Percentiles rank a stretch among this genome's conserved stretches.
These are phyloP conservation scores for Metschnikowia colocasiae DNA, from an alignment of 805 yeast genomes.

Conservation along the genomic window DNA sequence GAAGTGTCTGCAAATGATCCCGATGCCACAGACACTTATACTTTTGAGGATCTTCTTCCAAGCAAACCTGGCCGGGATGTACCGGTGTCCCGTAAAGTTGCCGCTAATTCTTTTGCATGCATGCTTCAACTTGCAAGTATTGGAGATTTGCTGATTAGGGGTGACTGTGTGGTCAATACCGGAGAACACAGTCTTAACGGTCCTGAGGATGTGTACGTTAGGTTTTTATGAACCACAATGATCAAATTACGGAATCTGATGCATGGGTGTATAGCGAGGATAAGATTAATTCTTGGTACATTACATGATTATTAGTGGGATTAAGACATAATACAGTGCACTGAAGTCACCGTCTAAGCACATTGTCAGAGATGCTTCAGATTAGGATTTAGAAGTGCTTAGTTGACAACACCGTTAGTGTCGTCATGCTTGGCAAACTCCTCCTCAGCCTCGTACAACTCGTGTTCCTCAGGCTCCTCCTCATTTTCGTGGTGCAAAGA, in stretches of 20 bases:
- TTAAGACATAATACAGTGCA: conserved; percentile 2
- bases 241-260: too few relatives aligned
- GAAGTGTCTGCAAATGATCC: neutral
- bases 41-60: conserved; percentile 14
- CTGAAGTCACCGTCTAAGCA: conserved; percentile 1
- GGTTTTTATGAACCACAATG: neutral
- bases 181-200: neutral
- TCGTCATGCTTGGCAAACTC: conserved; percentile 41
- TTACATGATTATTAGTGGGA: conserved; percentile 1
- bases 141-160: neutral
- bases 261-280: too few relatives aligned
- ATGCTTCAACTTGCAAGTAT: conserved; percentile 15
- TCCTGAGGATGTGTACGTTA: neutral
- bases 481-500: conserved; percentile 68
- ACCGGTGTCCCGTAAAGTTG: conserved; percentile 10
- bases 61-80: conserved; percentile 3
- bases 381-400: conserved; percentile 8
- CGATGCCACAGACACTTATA: neutral
- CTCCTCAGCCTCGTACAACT: conserved; percentile 52
- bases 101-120: conserved; percentile 16
- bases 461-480: conserved; percentile 38
- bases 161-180: neutral
- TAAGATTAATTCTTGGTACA: too few relatives aligned
- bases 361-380: neutral
- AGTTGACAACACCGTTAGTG: conserved; percentile 25